Evolutionary conservation across 805 yeast genomes (phyloP).

Genomic region (Metschnikowia kunwiensis): DNA sequence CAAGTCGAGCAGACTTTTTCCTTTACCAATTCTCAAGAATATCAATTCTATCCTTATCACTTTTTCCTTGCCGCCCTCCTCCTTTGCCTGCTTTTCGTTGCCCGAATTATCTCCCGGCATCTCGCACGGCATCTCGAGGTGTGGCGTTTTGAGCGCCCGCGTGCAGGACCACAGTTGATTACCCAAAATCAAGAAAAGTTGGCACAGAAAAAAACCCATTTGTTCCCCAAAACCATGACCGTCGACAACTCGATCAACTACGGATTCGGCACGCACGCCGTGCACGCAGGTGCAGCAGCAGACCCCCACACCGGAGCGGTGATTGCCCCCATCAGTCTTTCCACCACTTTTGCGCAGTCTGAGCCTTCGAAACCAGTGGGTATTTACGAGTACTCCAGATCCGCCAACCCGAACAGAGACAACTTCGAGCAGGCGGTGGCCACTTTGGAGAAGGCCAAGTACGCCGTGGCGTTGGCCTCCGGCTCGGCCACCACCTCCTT

Average conservation of each 20-base stretch:
- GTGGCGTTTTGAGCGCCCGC: constrained; percentile 6
- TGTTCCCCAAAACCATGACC: constrained; percentile 35
- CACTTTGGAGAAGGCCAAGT: constrained; percentile 69
- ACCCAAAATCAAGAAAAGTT: not conserved
- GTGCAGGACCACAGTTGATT: constrained; percentile 4
- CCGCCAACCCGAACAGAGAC: constrained; percentile 83
- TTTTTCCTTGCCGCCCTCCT: too few species aligned
- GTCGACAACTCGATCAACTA: constrained; percentile 31
- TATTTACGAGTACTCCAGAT: constrained; percentile 77
- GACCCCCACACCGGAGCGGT: constrained; percentile 82
- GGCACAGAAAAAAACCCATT: not conserved
- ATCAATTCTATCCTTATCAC: too few species aligned
- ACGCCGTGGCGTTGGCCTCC: constrained; percentile 76
- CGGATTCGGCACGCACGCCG: constrained; percentile 76
- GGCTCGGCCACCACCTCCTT: constrained; percentile 84
- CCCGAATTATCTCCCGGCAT: not conserved
- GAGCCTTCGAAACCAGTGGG: constrained; percentile 79
- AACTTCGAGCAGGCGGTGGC: constrained; percentile 78
- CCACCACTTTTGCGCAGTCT: constrained; percentile 81
- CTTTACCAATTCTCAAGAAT: too few species aligned
- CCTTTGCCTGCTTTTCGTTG: not conserved
- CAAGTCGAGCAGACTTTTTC: too few species aligned
- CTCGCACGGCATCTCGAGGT: constrained; percentile 8
- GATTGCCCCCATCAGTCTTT: constrained; percentile 76
- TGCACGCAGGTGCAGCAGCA: constrained; percentile 75